Conservation (phyloP, 2,329 filamentous ascomycete genomes). For the Calonectria pseudoturangicola region DNA sequence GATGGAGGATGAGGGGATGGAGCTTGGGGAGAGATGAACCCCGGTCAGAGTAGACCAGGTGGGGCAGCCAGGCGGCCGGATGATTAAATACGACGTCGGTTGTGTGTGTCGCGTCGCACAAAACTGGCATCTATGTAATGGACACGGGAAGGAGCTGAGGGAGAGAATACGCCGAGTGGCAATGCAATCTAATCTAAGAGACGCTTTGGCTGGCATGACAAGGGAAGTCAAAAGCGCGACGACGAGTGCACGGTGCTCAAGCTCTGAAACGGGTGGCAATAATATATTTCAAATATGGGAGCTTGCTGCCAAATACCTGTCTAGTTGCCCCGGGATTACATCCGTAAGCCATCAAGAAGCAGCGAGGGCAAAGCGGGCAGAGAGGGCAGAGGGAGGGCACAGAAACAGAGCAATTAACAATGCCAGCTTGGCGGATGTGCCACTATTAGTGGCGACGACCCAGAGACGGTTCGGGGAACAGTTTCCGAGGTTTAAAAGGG, state of each 20-base stretch:
- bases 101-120: slow-evolving; percentile 31
- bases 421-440: slow-evolving; percentile 10
- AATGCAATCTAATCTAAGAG: not conserved
- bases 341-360: not conserved
- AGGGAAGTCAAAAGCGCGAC: slow-evolving; percentile 22
- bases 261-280: slow-evolving; percentile 11
- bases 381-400: not conserved
- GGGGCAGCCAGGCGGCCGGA: slow-evolving; percentile 31
- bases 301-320: not conserved
- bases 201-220: not conserved
- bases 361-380: too few relatives aligned
- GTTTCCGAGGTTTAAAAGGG: not conserved
- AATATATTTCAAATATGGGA: slow-evolving; percentile 21
- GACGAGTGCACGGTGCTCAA: slow-evolving; percentile 7
- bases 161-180: slow-evolving; percentile 2
- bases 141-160: not conserved
- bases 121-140: slow-evolving; percentile 7
- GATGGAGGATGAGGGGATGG: slow-evolving; percentile 37
- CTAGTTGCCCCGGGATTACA: not conserved
- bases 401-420: not conserved
- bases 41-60: slow-evolving; percentile 32
- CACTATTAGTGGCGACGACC: not conserved
- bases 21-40: slow-evolving; percentile 39
- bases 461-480: slow-evolving; percentile 11
- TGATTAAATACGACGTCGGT: slow-evolving; percentile 31